A percentile compares a stretch with the other conserved stretches of the same genome.
Conservation (phyloP, 2,329 filamentous ascomycete species). For the Pseudogymnoascus sp. region DNA sequence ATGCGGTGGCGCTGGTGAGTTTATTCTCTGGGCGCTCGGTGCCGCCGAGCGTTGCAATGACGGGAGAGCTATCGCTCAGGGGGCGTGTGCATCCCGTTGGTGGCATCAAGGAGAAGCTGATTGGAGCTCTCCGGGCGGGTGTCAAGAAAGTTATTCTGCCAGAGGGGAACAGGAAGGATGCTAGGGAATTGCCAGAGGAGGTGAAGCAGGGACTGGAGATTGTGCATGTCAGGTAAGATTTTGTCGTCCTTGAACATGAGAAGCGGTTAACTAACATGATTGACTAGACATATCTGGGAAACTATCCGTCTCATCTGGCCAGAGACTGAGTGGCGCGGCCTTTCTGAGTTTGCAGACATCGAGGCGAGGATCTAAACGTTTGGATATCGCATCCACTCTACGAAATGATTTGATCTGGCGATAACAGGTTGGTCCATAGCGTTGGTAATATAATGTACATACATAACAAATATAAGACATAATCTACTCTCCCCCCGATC, state of each 20-base stretch:
- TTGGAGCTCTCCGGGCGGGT: conserved; percentile 84
- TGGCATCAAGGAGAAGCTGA: conserved; percentile 97
- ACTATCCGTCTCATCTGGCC: conserved; percentile 89
- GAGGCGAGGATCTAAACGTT: conserved; percentile 67
- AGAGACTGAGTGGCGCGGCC: conserved; percentile 73
- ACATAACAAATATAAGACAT: conserved; percentile 3
- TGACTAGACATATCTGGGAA: conserved; percentile 79
- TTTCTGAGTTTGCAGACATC: conserved; percentile 59
- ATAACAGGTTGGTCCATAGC: not conserved
- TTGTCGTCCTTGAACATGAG: conserved; percentile 18
- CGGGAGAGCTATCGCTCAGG: conserved; percentile 70
- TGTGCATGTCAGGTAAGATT: conserved; percentile 72
- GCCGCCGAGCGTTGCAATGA: conserved; percentile 92
- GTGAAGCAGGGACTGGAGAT: conserved; percentile 83
- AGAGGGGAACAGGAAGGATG: conserved; percentile 83
- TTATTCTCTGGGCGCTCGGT: conserved; percentile 81
- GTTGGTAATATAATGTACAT: not conserved
- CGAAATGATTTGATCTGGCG: not conserved
- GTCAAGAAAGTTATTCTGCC: conserved; percentile 92
- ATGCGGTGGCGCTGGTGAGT: conserved; percentile 87
- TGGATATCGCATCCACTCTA: not conserved
- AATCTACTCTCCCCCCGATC: not conserved
- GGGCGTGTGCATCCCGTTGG: conserved; percentile 90
- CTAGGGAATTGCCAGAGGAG: conserved; percentile 82
- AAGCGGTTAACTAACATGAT: conserved; percentile 17